Conservation (phyloP, 2,329 filamentous ascomycete genomes). For the Triangularia verruculosa region DNA sequence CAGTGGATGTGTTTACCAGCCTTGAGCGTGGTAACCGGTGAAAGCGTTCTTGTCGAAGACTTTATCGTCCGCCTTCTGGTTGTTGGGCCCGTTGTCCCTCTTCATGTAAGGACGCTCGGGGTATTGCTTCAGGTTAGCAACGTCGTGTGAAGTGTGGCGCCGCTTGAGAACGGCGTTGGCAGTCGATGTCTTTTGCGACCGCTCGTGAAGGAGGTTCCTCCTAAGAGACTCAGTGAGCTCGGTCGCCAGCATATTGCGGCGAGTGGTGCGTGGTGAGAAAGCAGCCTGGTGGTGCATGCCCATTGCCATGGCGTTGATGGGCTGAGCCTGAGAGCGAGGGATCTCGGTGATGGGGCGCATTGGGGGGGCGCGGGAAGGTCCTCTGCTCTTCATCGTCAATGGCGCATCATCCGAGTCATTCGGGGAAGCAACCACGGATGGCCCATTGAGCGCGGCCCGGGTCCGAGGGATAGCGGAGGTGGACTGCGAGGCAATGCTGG, state of each 20-base stretch:
- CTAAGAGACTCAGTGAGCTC: conserved; percentile 92
- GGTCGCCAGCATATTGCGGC: conserved; percentile 91
- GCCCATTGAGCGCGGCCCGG: conserved; percentile 47
- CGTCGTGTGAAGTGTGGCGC: conserved; percentile 84
- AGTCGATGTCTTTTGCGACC: conserved; percentile 88
- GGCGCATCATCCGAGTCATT: conserved; percentile 62
- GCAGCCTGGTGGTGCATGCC: conserved; percentile 66
- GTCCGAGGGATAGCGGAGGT: conserved; percentile 66
- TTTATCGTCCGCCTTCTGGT: conserved; percentile 56
- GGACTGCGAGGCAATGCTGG: conserved; percentile 64
- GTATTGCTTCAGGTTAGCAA: conserved; percentile 82
- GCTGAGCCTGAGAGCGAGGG: conserved; percentile 67
- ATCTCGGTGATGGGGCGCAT: conserved; percentile 59
- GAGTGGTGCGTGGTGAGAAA: conserved; percentile 85
- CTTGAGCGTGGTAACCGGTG: conserved; percentile 78
- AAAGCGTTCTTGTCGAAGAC: conserved; percentile 73
- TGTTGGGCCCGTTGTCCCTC: conserved; percentile 47
- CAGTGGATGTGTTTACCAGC: conserved; percentile 63
- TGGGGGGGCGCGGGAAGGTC: conserved; percentile 46
- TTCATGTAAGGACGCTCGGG: conserved; percentile 64
- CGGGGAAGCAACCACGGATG: conserved; percentile 42
- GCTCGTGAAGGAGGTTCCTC: conserved; percentile 89
- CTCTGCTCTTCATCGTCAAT: conserved; percentile 60
- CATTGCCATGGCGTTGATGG: conserved; percentile 72
- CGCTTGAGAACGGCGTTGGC: conserved; percentile 86